These are phyloP conservation scores for Boletales sp. DNA, from an alignment of 768 basidiomycete genomes.

Conservation along the genomic window DNA sequence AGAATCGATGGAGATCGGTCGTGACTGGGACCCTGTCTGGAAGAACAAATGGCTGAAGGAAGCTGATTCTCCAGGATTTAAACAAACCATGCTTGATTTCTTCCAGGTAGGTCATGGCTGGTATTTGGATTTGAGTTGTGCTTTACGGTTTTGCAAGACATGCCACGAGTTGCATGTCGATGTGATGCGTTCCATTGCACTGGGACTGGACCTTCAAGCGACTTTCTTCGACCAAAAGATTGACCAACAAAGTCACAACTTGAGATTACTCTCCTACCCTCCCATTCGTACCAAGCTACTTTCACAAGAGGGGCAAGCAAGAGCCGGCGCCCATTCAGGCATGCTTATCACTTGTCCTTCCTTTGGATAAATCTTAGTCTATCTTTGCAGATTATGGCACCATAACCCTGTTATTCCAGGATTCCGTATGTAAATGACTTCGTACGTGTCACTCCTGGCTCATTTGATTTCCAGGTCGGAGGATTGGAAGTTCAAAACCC, in stretches of 20 bases:
- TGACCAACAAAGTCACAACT: constrained; percentile 74
- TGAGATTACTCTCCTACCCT: constrained; percentile 80
- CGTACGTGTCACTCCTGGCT: not conserved
- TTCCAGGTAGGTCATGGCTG: constrained; percentile 46
- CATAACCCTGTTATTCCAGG: constrained; percentile 80
- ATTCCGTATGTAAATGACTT: constrained; percentile 41
- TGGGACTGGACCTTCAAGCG: constrained; percentile 73
- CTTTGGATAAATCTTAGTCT: not conserved
- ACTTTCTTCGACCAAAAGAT: constrained; percentile 73
- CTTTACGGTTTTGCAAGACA: constrained; percentile 38
- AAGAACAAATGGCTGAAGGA: constrained; percentile 80
- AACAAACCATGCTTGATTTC: constrained; percentile 70
- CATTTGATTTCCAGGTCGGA: constrained; percentile 49
- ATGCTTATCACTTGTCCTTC: not conserved
- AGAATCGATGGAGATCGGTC: constrained; percentile 87
- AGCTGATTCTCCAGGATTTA: constrained; percentile 60
- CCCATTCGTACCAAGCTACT: constrained; percentile 60
- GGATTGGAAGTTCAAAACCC: constrained; percentile 82
- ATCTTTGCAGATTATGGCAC: constrained; percentile 66
- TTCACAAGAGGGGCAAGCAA: constrained; percentile 61
- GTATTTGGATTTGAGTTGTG: not conserved
- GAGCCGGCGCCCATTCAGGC: constrained; percentile 84
- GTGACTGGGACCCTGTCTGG: constrained; percentile 76
- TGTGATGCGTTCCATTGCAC: constrained; percentile 83
- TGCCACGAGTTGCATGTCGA: constrained; percentile 72